Evolutionary conservation across 2,329 filamentous ascomycete genomes (phyloP).

Genomic region (Volutella citrinella): DNA sequence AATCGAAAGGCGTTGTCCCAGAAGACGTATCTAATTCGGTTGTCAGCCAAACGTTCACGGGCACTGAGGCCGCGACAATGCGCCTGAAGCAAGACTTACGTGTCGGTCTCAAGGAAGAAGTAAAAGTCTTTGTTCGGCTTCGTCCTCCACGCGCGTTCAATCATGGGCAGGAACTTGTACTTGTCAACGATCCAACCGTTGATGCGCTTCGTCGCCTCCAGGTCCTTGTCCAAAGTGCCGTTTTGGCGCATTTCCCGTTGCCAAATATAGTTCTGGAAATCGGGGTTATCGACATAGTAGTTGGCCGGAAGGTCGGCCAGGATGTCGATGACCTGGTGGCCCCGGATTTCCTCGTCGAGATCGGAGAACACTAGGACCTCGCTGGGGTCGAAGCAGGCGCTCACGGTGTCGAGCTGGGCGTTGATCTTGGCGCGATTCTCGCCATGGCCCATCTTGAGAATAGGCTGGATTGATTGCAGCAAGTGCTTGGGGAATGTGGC

Average conservation of each 20-base stretch:
- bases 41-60: too few species aligned
- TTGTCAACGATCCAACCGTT: constrained; percentile 53
- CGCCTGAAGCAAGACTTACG: constrained; percentile 36
- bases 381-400: constrained; percentile 43
- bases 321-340: constrained; percentile 43
- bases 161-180: constrained; percentile 56
- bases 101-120: constrained; percentile 56
- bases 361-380: constrained; percentile 51
- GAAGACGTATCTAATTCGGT: constrained; percentile 28
- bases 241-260: constrained; percentile 34
- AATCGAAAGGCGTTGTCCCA: constrained; percentile 46
- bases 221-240: constrained; percentile 30
- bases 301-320: constrained; percentile 42
- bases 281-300: constrained; percentile 34
- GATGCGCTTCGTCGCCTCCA: constrained; percentile 28
- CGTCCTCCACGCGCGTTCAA: constrained; percentile 46
- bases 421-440: constrained; percentile 26
- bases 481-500: constrained; percentile 30
- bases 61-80: too few species aligned
- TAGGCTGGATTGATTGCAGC: constrained; percentile 29
- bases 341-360: constrained; percentile 41
- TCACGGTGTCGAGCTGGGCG: constrained; percentile 49
- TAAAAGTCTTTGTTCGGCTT: constrained; percentile 51
- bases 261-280: constrained; percentile 39
- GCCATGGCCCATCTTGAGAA: constrained; percentile 33